A percentile compares a stretch with the other conserved stretches of the same genome.
Conservation (phyloP, 1,139 yeast genomes). For the Barnettozyma hawaiiensis region DNA sequence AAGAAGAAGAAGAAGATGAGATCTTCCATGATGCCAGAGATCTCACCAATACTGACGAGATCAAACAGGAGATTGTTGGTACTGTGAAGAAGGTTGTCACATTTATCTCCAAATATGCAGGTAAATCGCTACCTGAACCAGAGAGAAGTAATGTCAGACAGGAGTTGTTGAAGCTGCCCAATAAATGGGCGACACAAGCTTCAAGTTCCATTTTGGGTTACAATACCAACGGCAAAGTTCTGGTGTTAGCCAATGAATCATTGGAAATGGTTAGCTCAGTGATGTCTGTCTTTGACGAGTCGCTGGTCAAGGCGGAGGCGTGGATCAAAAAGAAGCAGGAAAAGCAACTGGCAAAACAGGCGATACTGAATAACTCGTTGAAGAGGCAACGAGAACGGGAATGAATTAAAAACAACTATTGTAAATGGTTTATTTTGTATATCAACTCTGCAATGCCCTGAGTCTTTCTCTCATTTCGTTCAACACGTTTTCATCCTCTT, state of each 20-base stretch:
- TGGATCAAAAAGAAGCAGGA: constrained; percentile 51
- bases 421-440: neutral
- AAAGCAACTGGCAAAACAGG: constrained; percentile 23
- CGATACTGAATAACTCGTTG: constrained; percentile 20
- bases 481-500: constrained; percentile 63
- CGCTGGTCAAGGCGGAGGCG: constrained; percentile 73
- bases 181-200: constrained; percentile 42
- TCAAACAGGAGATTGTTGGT: constrained; percentile 77
- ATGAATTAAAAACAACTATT: neutral
- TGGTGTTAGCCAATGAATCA: constrained; percentile 83
- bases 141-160: constrained; percentile 81
- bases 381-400: constrained; percentile 12
- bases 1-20: constrained; percentile 28
- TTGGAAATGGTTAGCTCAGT: constrained; percentile 82
- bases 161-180: constrained; percentile 68
- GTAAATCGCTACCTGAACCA: constrained; percentile 70
- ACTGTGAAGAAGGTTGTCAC: constrained; percentile 87
- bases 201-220: constrained; percentile 16
- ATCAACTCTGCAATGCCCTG: constrained; percentile 71
- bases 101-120: constrained; percentile 79
- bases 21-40: constrained; percentile 26
- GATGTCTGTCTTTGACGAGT: constrained; percentile 77
- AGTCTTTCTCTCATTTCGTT: constrained; percentile 87
- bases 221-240: constrained; percentile 59
- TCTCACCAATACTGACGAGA: constrained; percentile 32